Evolutionary conservation across 2,329 filamentous ascomycete genomes (phyloP), one percentile per base, ranked within the genome.

Genomic region (Fusarium sp.): DNA sequence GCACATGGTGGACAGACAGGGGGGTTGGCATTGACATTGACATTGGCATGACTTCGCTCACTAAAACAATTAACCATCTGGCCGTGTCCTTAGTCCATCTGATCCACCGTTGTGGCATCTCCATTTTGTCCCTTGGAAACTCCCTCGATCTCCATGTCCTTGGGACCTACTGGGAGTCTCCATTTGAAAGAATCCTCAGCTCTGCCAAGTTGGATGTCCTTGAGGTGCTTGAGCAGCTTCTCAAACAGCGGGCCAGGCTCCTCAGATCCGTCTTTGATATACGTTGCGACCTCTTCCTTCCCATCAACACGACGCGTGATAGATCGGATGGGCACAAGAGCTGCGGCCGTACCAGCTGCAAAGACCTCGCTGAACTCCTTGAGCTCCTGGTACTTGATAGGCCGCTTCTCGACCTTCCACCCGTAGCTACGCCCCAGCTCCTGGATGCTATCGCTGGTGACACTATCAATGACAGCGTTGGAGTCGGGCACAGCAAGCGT

Each of bases 291-390:
- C 76, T 90, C 86, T 2, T 70, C 71, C 19, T 56, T 68, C 7
- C 58, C 71, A 52, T 78, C 79, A 11, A 81, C 65, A 43, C 83
- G 86, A 74, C 94, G 89, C 4, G 92, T 96, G 77, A 98, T 97
- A 71, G 92, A 96, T 65, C 91, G 91, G 79, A 97, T 96, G 2
- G 95, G 95, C 5, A 98, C 94, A 54, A 99, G 84, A 1, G 93
- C 92, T 0, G 94, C 95, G 0, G 95, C 95, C 0, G 95, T 98
- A 2, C 95, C 95, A 4, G 94, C 94, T 6, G 95, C 96, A 80
- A 97, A 89, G 52, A 99, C 90, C 80, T 98, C 95, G 50, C 75
- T 77, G 71, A 87, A 87, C 53, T 75, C 70, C 13, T 82, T 79
- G 19, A 89, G 82, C 74, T 90, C 87, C 19, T 78, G 71, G 76